Evolutionary conservation across 768 basidiomycete species (phyloP), one percentile per base, ranked within the genome.

Genomic region (Termitomyces sp.): DNA sequence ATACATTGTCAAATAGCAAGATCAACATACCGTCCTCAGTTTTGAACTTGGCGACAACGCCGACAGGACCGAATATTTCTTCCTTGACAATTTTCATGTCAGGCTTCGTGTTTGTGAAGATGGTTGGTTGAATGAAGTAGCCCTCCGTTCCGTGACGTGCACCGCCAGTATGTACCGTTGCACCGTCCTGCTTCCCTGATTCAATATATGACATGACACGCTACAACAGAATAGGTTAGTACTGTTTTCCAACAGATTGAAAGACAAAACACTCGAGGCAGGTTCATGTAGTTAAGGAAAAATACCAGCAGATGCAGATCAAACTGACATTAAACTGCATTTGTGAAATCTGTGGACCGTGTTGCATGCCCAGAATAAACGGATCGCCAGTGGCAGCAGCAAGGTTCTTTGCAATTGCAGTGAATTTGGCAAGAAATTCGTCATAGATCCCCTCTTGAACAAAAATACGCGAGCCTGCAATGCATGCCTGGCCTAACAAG

Each of bases 401-500:
- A 63, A 86, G 68, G 1, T 63, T 62, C 66, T 75, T 72, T 52
- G 83, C 73, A 66, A 79, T 72, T 40, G 70, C 76, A 1, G 78
- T 33, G 70, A 89, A 87, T 52, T 69, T 75, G 50, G 72, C 68
- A 54, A 92, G 70, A 76, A 95, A 94, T 62, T 84, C 70, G 69
- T 93, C 90, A 69, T 94, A 93, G 62, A 94, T 83, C 3, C 75
- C 72, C 55, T 83, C 83, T 62, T 94, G 92, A 13, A 95, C 88
- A 66, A 83, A 94, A 61, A 94, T 86, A 52, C 94, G 83, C 11
- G 91, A 88, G 11, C 92, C 89, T 8, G 92, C 92, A 62, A 82
- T 82, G 72, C 93, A 94, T 16, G 80, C 74, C 72, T 94, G 92
- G 32, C 60, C 60, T 61, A 24, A 26, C 2, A 18, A 26, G 22